These are phyloP conservation scores for Samsoniella hepiali DNA, from an alignment of 2,329 filamentous ascomycete species.

Conservation along the genomic window DNA sequence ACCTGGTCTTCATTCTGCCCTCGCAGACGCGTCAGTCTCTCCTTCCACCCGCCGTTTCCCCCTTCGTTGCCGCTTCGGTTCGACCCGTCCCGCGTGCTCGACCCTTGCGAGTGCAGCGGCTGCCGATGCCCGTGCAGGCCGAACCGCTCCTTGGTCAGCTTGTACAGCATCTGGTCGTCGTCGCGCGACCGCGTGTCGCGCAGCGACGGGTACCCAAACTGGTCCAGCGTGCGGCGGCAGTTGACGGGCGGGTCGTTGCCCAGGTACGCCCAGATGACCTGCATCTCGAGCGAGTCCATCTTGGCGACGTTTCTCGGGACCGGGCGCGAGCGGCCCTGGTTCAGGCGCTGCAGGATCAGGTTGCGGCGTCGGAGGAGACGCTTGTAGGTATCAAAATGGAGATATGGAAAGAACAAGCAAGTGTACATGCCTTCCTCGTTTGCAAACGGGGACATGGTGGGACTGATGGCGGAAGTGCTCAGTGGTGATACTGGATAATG, in stretches of 20 bases:
- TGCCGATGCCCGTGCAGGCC: slow-evolving; percentile 24
- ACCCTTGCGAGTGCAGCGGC: slow-evolving; percentile 29
- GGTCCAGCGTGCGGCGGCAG: slow-evolving; percentile 59
- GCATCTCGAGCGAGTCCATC: slow-evolving; percentile 53
- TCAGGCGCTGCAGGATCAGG: slow-evolving; percentile 49
- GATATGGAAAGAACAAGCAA: slow-evolving; percentile 55
- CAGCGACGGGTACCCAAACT: slow-evolving; percentile 61
- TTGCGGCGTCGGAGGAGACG: slow-evolving; percentile 54
- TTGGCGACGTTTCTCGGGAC: slow-evolving; percentile 53
- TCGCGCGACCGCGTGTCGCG: slow-evolving; percentile 59
- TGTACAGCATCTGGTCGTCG: slow-evolving; percentile 66
- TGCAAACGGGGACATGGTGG: slow-evolving; percentile 30
- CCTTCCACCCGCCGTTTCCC: slow-evolving; percentile 30
- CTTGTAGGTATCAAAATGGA: slow-evolving; percentile 63
- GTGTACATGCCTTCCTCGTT: slow-evolving; percentile 36
- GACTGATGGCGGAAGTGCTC: slow-evolving; percentile 28
- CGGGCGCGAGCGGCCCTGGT: slow-evolving; percentile 53
- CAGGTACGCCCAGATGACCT: slow-evolving; percentile 62
- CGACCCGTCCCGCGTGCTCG: slow-evolving; percentile 28
- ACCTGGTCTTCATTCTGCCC: slow-evolving; percentile 22
- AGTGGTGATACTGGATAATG: slow-evolving; percentile 36
- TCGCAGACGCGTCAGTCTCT: slow-evolving; percentile 22
- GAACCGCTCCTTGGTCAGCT: slow-evolving; percentile 52
- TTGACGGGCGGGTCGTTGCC: slow-evolving; percentile 60
- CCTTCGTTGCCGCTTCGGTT: slow-evolving; percentile 27